Conservation (phyloP, 495 filamentous ascomycete genomes). For the Filosporella fistucella region DNA sequence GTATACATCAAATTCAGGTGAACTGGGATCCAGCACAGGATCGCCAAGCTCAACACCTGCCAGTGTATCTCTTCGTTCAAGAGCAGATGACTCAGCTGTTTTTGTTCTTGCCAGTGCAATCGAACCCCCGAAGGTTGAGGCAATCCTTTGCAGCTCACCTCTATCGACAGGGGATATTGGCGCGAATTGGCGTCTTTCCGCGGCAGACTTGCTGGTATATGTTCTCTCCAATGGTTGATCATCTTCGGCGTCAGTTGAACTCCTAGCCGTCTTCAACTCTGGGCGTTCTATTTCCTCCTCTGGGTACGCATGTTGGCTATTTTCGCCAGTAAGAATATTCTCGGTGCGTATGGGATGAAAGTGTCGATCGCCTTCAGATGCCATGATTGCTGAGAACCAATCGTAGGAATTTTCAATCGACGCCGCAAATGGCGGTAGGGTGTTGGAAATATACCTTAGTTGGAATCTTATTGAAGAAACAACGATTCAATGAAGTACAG, state of each 20-base stretch:
- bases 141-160: constrained; percentile 18
- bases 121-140: constrained; percentile 9
- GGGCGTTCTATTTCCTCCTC: not conserved
- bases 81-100: constrained; percentile 22
- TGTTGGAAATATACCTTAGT: no score
- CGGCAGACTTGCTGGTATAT: constrained; percentile 10
- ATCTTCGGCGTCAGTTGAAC: constrained; percentile 10
- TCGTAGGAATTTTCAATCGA: no score
- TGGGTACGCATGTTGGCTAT: not conserved
- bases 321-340: constrained; percentile 1
- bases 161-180: constrained; percentile 18
- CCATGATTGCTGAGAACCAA: constrained; percentile 6
- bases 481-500: not conserved
- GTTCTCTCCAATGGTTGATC: constrained; percentile 2
- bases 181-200: constrained; percentile 23
- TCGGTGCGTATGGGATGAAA: constrained; percentile 4
- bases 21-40: constrained; percentile 51
- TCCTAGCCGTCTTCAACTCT: not conserved
- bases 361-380: constrained; percentile 6
- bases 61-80: constrained; percentile 39
- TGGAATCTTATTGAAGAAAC: no score
- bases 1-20: constrained; percentile 51
- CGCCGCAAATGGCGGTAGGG: no score
- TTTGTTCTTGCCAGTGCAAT: constrained; percentile 10
- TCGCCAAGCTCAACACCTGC: constrained; percentile 39